phyloP scores from a whole-genome alignment of 371 early-diverging fungal species.

The Rhizomucor miehei region DNA sequence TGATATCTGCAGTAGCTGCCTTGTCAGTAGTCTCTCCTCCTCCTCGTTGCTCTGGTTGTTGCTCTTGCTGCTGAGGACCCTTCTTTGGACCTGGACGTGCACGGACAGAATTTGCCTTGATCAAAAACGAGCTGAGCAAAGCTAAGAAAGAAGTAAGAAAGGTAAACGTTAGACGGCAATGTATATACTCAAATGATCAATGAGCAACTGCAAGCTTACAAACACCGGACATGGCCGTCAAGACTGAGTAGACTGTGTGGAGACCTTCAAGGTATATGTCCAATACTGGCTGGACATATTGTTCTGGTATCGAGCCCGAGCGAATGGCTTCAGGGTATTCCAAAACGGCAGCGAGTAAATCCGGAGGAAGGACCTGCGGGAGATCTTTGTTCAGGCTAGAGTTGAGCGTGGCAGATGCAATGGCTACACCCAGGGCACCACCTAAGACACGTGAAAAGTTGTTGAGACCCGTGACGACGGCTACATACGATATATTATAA shows the following conservation, averaged over 20 bases:
- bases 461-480: conserved; percentile 44
- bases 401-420: conserved; percentile 38
- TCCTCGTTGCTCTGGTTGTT: neutral
- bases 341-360: conserved; percentile 20
- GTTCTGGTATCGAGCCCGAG: conserved; percentile 27
- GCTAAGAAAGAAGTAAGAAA: neutral
- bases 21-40: too few relatives aligned
- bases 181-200: too few relatives aligned
- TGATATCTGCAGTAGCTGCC: too few relatives aligned
- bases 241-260: conserved; percentile 36
- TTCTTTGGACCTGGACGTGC: neutral
- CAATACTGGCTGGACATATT: conserved; percentile 22
- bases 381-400: conserved; percentile 25
- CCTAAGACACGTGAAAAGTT: conserved; percentile 46
- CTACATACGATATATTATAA: conserved; percentile 7
- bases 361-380: conserved; percentile 21
- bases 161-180: neutral
- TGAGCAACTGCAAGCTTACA: conserved; percentile 11
- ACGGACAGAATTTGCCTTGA: neutral
- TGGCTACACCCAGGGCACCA: conserved; percentile 49
- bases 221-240: conserved; percentile 31
- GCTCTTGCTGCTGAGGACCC: neutral
- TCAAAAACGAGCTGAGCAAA: neutral
- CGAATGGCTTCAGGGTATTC: conserved; percentile 34
- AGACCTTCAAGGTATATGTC: conserved; percentile 26